phyloP scores from a whole-genome alignment of 164 flowering plant genomes.

The Protea cynaroides region DNA sequence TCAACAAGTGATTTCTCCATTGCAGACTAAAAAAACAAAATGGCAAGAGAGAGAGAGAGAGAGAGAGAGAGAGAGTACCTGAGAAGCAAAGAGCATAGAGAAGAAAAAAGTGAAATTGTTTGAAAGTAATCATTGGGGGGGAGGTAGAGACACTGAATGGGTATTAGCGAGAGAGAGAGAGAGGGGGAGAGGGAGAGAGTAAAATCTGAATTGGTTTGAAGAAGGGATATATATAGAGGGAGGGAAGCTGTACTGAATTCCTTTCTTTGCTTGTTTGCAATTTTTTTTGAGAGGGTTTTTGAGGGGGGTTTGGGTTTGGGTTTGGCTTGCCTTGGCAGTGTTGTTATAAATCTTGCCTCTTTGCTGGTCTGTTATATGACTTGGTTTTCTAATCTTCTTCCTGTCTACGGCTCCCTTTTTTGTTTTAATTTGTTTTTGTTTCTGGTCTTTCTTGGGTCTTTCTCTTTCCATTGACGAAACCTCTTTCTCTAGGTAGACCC shows the following conservation, averaged over 20 bases:
- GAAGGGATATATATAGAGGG: background rate
- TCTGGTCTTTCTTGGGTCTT: background rate
- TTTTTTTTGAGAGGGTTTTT: background rate
- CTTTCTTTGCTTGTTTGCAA: constrained; percentile 28
- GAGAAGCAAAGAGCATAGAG: constrained; percentile 24
- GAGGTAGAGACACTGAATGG: too few relatives aligned
- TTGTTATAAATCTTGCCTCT: constrained; percentile 9
- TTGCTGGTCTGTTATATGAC: background rate
- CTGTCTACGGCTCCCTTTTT: constrained; percentile 9
- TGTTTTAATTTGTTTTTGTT: background rate
- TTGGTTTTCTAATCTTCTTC: constrained; percentile 2
- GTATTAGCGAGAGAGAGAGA: background rate
- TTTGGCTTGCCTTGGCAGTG: constrained; percentile 4
- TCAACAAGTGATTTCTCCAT: background rate
- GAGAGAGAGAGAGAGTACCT: constrained; percentile 29
- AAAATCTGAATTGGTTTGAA: background rate
- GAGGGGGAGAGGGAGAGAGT: constrained; percentile 10
- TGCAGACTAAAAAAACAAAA: background rate
- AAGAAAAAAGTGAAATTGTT: constrained; percentile 27
- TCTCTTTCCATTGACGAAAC: constrained; percentile 4
- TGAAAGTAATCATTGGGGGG: too few relatives aligned
- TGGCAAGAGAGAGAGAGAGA: background rate
- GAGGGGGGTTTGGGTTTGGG: background rate
- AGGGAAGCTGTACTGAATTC: constrained; percentile 11
- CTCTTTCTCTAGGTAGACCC: background rate